Conservation (phyloP, 352 stramenopile species). For the Paralagenidium karlingii region DNA sequence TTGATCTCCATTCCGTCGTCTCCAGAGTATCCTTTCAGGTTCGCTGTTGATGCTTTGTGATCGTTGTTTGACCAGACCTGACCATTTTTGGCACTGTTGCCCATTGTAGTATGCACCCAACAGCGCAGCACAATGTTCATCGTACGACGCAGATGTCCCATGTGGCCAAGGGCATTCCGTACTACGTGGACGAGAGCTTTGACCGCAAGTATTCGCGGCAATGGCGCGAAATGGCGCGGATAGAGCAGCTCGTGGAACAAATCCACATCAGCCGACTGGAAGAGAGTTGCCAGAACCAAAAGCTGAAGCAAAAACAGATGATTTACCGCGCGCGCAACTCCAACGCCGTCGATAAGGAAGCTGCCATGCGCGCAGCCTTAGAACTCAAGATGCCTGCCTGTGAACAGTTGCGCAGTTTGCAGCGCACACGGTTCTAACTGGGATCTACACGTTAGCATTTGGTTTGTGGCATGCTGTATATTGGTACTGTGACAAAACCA, state of each 20-base stretch:
- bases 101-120: constrained; percentile 48
- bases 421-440: constrained; percentile 47
- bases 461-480: no score
- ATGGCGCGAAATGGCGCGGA: constrained; percentile 69
- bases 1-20: constrained; percentile 59
- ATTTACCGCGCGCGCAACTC: constrained; percentile 76
- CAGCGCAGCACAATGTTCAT: constrained; percentile 58
- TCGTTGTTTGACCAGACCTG: not conserved
- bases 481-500: no score
- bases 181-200: constrained; percentile 81
- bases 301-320: constrained; percentile 79
- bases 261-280: constrained; percentile 53
- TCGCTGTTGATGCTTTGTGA: not conserved
- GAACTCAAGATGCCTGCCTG: constrained; percentile 79
- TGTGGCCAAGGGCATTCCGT: constrained; percentile 76
- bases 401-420: constrained; percentile 58
- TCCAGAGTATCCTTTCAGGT: constrained; percentile 69
- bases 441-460: no score
- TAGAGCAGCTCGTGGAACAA: constrained; percentile 83
- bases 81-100: no score
- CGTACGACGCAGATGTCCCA: constrained; percentile 68
- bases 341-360: constrained; percentile 58
- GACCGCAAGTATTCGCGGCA: constrained; percentile 77
- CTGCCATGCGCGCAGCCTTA: constrained; percentile 60
- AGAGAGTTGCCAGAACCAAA: constrained; percentile 69